Percentiles rank a stretch among this genome's conserved stretches.
These are phyloP conservation scores for Schwanniomyces sp. DNA, from an alignment of 805 yeast genomes.

Conservation along the genomic window DNA sequence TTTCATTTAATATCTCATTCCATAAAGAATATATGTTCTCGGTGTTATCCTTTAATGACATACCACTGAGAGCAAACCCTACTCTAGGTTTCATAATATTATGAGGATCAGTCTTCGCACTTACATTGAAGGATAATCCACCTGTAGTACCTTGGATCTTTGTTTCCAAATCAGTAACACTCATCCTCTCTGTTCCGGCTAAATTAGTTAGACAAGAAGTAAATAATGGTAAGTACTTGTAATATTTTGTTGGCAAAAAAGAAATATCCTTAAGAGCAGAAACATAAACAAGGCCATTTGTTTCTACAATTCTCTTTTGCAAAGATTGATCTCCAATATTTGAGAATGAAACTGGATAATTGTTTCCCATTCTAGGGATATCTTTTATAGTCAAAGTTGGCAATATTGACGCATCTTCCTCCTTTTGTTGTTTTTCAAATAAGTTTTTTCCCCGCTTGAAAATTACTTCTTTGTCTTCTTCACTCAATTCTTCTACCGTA, in stretches of 20 bases:
- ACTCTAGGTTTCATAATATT: conserved; percentile 49
- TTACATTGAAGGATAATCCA: conserved; percentile 67
- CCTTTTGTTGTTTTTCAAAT: conserved; percentile 60
- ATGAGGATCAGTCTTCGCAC: conserved; percentile 55
- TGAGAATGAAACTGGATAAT: conserved; percentile 25
- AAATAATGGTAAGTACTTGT: conserved; percentile 75
- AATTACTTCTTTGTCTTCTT: conserved; percentile 57
- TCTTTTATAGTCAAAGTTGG: conserved; percentile 78
- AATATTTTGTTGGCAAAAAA: conserved; percentile 58
- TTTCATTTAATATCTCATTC: conserved; percentile 63
- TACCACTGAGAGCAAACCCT: conserved; percentile 61
- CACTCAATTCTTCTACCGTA: conserved; percentile 46
- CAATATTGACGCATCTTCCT: conserved; percentile 73
- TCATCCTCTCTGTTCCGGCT: conserved; percentile 69
- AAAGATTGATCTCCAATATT: conserved; percentile 30
- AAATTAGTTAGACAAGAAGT: conserved; percentile 77
- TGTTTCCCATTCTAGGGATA: conserved; percentile 59
- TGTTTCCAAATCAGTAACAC: conserved; percentile 82
- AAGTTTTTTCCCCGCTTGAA: conserved; percentile 60
- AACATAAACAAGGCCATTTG: conserved; percentile 81
- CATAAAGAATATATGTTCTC: conserved; percentile 62
- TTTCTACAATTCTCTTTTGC: conserved; percentile 57
- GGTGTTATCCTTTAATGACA: conserved; percentile 66
- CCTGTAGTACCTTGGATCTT: conserved; percentile 82
- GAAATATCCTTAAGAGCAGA: conserved; percentile 64